These are phyloP conservation scores for Amylocarpus encephaloides DNA, from an alignment of 2,329 filamentous ascomycete species.

Conservation along the genomic window DNA sequence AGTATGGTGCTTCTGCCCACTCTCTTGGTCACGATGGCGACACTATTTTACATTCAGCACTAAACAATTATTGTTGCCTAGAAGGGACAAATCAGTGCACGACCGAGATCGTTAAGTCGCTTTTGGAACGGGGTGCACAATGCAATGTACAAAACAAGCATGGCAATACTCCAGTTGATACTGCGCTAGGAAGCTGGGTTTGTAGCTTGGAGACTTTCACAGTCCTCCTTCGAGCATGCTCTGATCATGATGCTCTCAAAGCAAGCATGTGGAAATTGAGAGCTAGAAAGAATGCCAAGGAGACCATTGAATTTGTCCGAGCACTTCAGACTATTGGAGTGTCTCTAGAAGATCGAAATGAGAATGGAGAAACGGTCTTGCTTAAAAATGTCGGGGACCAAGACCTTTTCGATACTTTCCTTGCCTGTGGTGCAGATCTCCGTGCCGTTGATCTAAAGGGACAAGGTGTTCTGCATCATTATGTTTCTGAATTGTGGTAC, in stretches of 20 bases:
- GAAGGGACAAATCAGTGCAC: too few species aligned
- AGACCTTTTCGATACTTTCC: conserved; percentile 4
- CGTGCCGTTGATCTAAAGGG: conserved; percentile 4
- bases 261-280: conserved; percentile 9
- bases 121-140: not conserved
- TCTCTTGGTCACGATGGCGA: too few species aligned
- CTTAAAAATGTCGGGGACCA: not conserved
- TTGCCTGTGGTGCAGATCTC: conserved; percentile 11
- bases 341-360: too few species aligned
- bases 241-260: conserved; percentile 1
- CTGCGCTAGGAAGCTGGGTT: not conserved
- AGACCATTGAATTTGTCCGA: conserved; percentile 7
- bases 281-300: not conserved
- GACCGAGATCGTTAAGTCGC: too few species aligned
- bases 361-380: too few species aligned
- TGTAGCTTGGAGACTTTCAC: conserved; percentile 8
- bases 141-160: conserved; percentile 8
- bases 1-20: too few species aligned
- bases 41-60: too few species aligned
- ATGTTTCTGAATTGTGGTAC: too few species aligned
- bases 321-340: not conserved
- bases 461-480: not conserved
- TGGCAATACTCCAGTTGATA: conserved; percentile 6
- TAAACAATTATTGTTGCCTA: too few species aligned
- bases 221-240: conserved; percentile 7